Evolutionary conservation across 1,139 yeast genomes (phyloP).

Genomic region (Zygoascus hellenicus): DNA sequence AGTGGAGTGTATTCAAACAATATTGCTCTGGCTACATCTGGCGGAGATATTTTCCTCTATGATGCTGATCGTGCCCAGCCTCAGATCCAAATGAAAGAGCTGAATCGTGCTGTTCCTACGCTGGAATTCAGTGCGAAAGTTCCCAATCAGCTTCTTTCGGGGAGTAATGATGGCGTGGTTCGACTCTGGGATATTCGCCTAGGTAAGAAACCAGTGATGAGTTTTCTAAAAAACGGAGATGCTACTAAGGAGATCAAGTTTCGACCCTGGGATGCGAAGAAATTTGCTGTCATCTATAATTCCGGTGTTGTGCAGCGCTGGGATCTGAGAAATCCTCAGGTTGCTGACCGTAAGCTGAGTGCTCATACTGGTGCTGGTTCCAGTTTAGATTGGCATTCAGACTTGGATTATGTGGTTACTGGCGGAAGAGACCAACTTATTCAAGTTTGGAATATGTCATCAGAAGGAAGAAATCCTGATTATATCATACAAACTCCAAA

Average conservation of each 20-base stretch:
- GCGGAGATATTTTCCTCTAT: conserved; percentile 40
- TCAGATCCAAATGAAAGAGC: conserved; percentile 48
- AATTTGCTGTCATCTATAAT: conserved; percentile 74
- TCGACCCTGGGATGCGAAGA: conserved; percentile 39
- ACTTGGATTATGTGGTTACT: conserved; percentile 71
- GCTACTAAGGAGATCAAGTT: conserved; percentile 38
- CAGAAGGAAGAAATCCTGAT: conserved; percentile 53
- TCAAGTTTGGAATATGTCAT: conserved; percentile 67
- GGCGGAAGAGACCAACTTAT: conserved; percentile 90
- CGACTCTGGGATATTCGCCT: conserved; percentile 83
- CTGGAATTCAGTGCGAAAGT: conserved; percentile 60
- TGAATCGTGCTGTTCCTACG: conserved; percentile 75
- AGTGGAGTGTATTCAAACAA: conserved; percentile 21
- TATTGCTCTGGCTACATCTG: conserved; percentile 30
- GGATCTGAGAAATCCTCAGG: conserved; percentile 56
- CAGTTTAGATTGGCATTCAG: conserved; percentile 84
- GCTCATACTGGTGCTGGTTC: conserved; percentile 93
- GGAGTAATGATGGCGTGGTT: conserved; percentile 86
- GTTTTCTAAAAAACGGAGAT: conserved; percentile 45
- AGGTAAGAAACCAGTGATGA: conserved; percentile 40
- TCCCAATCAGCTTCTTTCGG: conserved; percentile 62
- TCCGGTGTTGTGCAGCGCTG: conserved; percentile 82
- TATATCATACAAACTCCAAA: conserved; percentile 70
- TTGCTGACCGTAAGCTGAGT: conserved; percentile 61
- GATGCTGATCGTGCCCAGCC: conserved; percentile 38